Percentiles rank a stretch among this genome's conserved stretches.
Evolutionary conservation across 2,329 filamentous ascomycete genomes (phyloP).

Genomic region (Hypoxylon sp.): DNA sequence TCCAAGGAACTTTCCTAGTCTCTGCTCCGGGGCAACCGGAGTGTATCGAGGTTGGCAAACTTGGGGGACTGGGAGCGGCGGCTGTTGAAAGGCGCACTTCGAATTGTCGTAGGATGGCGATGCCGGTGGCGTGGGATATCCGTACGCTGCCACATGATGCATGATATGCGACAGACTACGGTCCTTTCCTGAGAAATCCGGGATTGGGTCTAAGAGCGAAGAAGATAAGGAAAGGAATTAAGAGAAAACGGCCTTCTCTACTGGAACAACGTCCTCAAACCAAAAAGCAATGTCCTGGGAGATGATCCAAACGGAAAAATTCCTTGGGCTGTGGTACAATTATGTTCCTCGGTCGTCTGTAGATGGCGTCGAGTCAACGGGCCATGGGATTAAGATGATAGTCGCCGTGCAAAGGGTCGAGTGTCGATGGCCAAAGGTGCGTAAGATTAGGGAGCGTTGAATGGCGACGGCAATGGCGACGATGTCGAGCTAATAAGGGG

Average conservation of each 20-base stretch:
- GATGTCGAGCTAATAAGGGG: slow-evolving; percentile 27
- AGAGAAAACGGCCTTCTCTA: slow-evolving; percentile 52
- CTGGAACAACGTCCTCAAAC: slow-evolving; percentile 47
- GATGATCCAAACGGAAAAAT: slow-evolving; percentile 45
- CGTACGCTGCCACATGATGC: slow-evolving; percentile 69
- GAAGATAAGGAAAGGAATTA: slow-evolving; percentile 48
- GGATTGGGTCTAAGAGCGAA: slow-evolving; percentile 41
- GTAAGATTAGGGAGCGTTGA: slow-evolving; percentile 27
- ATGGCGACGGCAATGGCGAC: slow-evolving; percentile 34
- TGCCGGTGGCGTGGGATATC: slow-evolving; percentile 69
- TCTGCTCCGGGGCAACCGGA: slow-evolving; percentile 80
- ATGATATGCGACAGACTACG: slow-evolving; percentile 60
- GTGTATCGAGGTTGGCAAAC: slow-evolving; percentile 61
- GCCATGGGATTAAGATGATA: slow-evolving; percentile 54
- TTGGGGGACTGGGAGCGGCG: slow-evolving; percentile 54
- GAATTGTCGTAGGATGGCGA: slow-evolving; percentile 66
- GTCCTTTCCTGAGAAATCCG: slow-evolving; percentile 47
- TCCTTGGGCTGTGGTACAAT: slow-evolving; percentile 42
- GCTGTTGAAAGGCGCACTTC: slow-evolving; percentile 60
- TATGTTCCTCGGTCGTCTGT: slow-evolving; percentile 46
- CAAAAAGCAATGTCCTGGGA: slow-evolving; percentile 47
- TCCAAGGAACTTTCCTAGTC: slow-evolving; percentile 85
- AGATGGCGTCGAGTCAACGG: slow-evolving; percentile 64
- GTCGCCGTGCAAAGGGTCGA: slow-evolving; percentile 38
- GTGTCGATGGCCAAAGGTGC: slow-evolving; percentile 30